Percentiles rank a stretch among this genome's conserved stretches.
phyloP scores from a whole-genome alignment of 768 basidiomycete species.

The Rossbeevera mucosa region DNA sequence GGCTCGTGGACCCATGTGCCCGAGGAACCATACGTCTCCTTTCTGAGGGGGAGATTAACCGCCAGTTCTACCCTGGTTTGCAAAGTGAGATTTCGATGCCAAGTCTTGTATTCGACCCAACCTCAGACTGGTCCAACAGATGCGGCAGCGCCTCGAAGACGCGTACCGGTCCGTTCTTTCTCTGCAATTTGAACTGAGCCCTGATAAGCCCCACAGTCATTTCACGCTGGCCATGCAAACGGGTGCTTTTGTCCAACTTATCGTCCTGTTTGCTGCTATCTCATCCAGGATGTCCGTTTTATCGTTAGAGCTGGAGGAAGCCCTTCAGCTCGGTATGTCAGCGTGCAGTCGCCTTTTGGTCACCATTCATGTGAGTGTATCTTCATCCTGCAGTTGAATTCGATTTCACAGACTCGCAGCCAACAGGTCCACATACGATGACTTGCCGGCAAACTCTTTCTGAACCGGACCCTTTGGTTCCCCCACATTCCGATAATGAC shows the following conservation, averaged over 20 bases:
- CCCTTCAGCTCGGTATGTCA: slow-evolving; percentile 28
- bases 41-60: slow-evolving; percentile 34
- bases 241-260: slow-evolving; percentile 66
- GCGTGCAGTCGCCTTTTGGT: slow-evolving; percentile 27
- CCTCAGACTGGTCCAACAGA: slow-evolving; percentile 36
- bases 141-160: slow-evolving; percentile 39
- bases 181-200: not conserved
- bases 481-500: slow-evolving; percentile 1
- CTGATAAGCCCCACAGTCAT: slow-evolving; percentile 37
- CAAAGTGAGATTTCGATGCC: slow-evolving; percentile 37
- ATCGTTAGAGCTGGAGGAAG: slow-evolving; percentile 40
- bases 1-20: slow-evolving; percentile 65
- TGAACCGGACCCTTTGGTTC: not conserved
- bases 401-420: slow-evolving; percentile 15
- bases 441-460: not conserved
- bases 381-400: not conserved
- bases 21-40: slow-evolving; percentile 30
- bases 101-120: not conserved
- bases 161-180: slow-evolving; percentile 48
- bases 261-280: slow-evolving; percentile 59
- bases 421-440: not conserved
- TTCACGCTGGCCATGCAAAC: slow-evolving; percentile 63
- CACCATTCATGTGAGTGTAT: slow-evolving; percentile 31
- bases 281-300: slow-evolving; percentile 52
- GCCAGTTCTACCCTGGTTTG: slow-evolving; percentile 38